Percentiles rank a stretch among this genome's conserved stretches.
Evolutionary conservation across 2,329 filamentous ascomycete genomes (phyloP).

Genomic region (Trichoderma lentiforme): DNA sequence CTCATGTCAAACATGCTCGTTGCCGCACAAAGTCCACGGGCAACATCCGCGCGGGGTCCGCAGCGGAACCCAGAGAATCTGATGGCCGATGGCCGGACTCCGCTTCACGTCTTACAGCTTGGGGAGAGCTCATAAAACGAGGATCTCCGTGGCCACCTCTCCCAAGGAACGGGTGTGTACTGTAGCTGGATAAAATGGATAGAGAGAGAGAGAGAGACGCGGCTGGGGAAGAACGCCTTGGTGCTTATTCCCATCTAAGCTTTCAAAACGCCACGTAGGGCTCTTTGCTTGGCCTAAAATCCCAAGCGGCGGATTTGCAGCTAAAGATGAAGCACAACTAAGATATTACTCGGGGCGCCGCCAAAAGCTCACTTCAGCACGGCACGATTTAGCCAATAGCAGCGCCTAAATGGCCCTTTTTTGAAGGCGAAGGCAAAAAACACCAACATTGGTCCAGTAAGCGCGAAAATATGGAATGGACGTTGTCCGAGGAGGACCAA

Average conservation of each 20-base stretch:
- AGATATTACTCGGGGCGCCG: constrained; percentile 1
- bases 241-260: neutral
- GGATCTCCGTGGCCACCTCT: neutral
- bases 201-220: neutral
- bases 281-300: neutral
- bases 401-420: neutral
- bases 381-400: neutral
- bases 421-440: neutral
- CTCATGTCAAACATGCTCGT: neutral
- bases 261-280: constrained; percentile 8
- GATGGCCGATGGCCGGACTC: neutral
- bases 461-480: neutral
- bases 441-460: constrained; percentile 1
- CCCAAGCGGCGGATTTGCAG: neutral
- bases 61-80: neutral
- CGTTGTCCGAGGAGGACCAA: neutral
- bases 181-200: neutral
- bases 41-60: neutral
- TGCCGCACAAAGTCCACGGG: neutral
- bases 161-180: neutral
- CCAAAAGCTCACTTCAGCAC: neutral
- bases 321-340: neutral
- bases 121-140: neutral
- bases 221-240: neutral
- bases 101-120: neutral